These are phyloP conservation scores for Rhododendron ferrugineum DNA, from an alignment of 148 eudicot genomes.

Conservation along the genomic window DNA sequence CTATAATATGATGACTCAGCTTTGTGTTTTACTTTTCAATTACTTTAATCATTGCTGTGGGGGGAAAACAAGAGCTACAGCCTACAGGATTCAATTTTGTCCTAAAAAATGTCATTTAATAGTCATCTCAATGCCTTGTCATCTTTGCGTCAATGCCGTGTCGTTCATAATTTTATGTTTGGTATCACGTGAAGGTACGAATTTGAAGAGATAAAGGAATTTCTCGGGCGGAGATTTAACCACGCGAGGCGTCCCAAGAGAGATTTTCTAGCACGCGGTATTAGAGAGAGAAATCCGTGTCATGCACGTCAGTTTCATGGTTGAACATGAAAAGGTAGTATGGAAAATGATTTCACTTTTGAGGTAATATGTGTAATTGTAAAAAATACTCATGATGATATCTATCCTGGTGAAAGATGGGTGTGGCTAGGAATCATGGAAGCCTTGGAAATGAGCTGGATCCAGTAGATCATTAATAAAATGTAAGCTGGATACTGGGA, in stretches of 20 bases:
- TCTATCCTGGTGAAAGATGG: not conserved
- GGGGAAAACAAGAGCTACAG: not conserved
- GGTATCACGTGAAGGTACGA: no score
- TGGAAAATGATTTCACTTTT: not conserved
- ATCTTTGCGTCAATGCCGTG: not conserved
- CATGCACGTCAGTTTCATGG: not conserved
- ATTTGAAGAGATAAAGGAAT: no score
- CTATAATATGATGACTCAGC: not conserved
- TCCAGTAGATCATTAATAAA: not conserved
- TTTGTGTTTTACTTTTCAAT: not conserved
- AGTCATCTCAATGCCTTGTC: not conserved
- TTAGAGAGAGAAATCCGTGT: not conserved
- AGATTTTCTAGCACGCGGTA: not conserved
- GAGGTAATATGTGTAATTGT: no score
- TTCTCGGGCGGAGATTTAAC: no score
- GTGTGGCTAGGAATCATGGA: not conserved
- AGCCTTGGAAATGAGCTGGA: not conserved
- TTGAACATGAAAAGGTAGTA: not conserved
- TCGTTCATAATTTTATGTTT: no score
- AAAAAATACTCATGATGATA: not conserved
- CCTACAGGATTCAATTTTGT: not conserved
- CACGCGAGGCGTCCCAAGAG: no score
- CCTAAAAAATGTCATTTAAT: not conserved
- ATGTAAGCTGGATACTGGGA: not conserved
- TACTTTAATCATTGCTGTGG: not conserved